These are phyloP conservation scores for Nannochloropsis granulata DNA, from an alignment of 108 stramenopile genomes.

Conservation along the genomic window DNA sequence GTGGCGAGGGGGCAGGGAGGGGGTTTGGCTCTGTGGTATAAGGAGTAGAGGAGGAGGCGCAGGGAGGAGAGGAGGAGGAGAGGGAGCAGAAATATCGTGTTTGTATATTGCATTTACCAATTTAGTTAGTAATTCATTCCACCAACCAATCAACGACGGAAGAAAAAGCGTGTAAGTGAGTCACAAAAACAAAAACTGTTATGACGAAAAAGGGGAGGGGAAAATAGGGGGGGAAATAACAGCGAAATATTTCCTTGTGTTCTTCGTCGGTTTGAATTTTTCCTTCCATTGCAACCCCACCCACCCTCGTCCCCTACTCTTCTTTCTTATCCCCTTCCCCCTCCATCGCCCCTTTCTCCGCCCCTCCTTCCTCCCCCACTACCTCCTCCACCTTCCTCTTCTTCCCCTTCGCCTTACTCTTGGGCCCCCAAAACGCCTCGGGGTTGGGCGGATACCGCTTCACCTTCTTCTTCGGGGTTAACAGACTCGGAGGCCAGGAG, in stretches of 20 bases:
- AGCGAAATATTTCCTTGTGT: no score
- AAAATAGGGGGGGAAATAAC: neutral
- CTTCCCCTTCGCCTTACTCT: slow-evolving; percentile 11
- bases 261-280: no score
- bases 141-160: no score
- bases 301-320: neutral
- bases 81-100: neutral
- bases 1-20: neutral
- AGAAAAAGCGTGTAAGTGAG: no score
- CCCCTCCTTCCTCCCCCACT: neutral
- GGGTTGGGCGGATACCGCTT: slow-evolving; percentile 23
- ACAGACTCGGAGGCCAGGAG: slow-evolving; percentile 1
- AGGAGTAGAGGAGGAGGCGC: neutral
- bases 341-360: neutral
- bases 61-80: neutral
- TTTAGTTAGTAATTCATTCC: no score
- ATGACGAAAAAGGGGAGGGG: neutral
- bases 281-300: neutral
- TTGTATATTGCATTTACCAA: no score
- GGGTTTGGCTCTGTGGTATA: neutral
- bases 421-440: slow-evolving; percentile 24
- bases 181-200: no score
- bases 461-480: slow-evolving; percentile 5
- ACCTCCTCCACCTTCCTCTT: neutral
- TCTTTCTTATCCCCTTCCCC: neutral